Evolutionary conservation across 176 grass and related monocot genomes (phyloP).

Genomic region (Saccharum officinarum): DNA sequence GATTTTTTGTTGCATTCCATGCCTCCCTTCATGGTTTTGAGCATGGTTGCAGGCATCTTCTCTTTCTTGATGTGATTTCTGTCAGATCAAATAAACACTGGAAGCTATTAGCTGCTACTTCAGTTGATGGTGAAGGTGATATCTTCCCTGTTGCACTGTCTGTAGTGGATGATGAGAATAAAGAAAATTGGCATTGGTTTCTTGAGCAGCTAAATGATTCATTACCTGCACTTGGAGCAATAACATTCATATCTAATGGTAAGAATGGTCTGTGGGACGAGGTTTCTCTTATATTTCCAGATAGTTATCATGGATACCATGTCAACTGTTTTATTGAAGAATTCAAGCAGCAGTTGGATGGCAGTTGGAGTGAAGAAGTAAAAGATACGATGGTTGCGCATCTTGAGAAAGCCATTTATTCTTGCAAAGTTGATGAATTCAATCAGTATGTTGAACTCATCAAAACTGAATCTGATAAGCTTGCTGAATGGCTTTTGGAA

Average conservation of each 20-base stretch:
- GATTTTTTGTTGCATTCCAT: constrained; percentile 84
- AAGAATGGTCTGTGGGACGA: constrained; percentile 80
- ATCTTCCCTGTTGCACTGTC: constrained; percentile 81
- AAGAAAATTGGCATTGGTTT: constrained; percentile 94
- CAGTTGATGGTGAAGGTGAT: constrained; percentile 74
- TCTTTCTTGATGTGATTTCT: constrained; percentile 81
- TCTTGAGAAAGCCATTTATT: constrained; percentile 70
- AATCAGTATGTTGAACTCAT: constrained; percentile 73
- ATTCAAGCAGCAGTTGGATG: constrained; percentile 75
- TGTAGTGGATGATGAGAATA: constrained; percentile 66
- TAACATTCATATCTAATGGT: constrained; percentile 88
- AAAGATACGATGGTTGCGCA: constrained; percentile 69
- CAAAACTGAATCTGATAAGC: constrained; percentile 71
- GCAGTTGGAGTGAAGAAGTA: constrained; percentile 66
- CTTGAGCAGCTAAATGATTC: constrained; percentile 63
- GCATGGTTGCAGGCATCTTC: constrained; percentile 79
- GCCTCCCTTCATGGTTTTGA: constrained; percentile 92
- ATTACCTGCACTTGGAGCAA: constrained; percentile 46
- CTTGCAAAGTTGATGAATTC: constrained; percentile 80
- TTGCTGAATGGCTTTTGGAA: constrained; percentile 84
- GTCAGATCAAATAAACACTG: constrained; percentile 74
- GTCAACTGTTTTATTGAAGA: constrained; percentile 71
- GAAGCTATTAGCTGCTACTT: constrained; percentile 76
- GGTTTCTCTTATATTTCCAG: constrained; percentile 66
- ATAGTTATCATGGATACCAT: constrained; percentile 71